A percentile compares a stretch with the other conserved stretches of the same genome.
These are phyloP conservation scores for peach (Prunus persica) DNA, from an alignment of 306 rosid species.

Conservation along the genomic window DNA sequence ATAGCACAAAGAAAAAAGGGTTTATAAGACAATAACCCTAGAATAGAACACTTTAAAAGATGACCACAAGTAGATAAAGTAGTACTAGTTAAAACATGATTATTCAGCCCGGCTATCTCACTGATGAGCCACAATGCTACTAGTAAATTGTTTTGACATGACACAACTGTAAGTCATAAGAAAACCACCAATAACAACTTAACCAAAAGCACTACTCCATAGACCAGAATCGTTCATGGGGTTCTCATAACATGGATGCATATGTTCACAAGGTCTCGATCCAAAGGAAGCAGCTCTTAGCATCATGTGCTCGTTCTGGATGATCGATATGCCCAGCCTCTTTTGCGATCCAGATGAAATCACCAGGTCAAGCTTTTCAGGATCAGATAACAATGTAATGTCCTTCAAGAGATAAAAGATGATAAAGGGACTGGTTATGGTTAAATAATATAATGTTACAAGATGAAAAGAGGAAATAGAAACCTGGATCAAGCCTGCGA, in stretches of 20 bases:
- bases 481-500: conserved; percentile 24
- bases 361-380: conserved; percentile 5
- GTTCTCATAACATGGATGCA: conserved; percentile 4
- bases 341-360: conserved; percentile 3
- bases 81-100: not conserved
- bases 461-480: not conserved
- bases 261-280: not conserved
- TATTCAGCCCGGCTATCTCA: conserved; percentile 1
- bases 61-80: not conserved
- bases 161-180: not conserved
- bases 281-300: not conserved
- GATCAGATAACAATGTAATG: conserved; percentile 6
- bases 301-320: conserved; percentile 1
- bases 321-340: not conserved
- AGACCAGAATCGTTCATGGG: not conserved
- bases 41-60: not conserved
- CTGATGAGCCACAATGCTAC: not conserved
- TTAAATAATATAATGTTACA: not conserved
- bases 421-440: not conserved
- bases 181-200: not conserved
- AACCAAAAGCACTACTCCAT: not conserved
- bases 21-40: not conserved
- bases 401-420: conserved; percentile 9
- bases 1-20: not conserved
- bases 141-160: not conserved